phyloP scores from a whole-genome alignment of 768 basidiomycete genomes.

The Leccinum incarnatum region DNA sequence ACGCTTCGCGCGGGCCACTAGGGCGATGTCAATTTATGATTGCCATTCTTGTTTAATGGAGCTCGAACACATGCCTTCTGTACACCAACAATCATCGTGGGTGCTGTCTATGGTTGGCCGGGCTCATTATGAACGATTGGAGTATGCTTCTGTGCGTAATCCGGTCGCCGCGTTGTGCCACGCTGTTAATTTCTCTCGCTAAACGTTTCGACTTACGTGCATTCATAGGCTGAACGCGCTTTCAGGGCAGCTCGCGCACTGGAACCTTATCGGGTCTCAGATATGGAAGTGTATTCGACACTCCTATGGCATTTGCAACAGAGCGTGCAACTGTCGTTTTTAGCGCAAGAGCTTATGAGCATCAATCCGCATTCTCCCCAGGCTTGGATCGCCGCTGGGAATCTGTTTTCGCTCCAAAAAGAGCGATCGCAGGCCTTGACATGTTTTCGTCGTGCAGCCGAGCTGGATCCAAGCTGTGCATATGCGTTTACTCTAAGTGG shows the following conservation, averaged over 20 bases:
- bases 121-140: slow-evolving; percentile 85
- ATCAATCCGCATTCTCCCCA: slow-evolving; percentile 81
- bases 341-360: slow-evolving; percentile 88
- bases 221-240: slow-evolving; percentile 78
- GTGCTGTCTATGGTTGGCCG: slow-evolving; percentile 81
- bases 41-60: slow-evolving; percentile 71
- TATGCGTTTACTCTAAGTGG: slow-evolving; percentile 97
- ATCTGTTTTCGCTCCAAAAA: slow-evolving; percentile 92
- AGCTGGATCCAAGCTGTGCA: slow-evolving; percentile 86
- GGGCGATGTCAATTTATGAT: slow-evolving; percentile 72
- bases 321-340: slow-evolving; percentile 80
- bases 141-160: slow-evolving; percentile 80
- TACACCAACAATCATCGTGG: slow-evolving; percentile 72
- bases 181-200: slow-evolving; percentile 16
- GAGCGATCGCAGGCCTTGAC: slow-evolving; percentile 90
- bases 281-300: slow-evolving; percentile 97
- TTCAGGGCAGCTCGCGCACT: slow-evolving; percentile 78
- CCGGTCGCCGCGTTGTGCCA: slow-evolving; percentile 5
- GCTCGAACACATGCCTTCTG: slow-evolving; percentile 70
- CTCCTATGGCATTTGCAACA: slow-evolving; percentile 92
- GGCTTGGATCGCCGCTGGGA: slow-evolving; percentile 96
- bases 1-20: slow-evolving; percentile 77
- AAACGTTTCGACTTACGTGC: slow-evolving; percentile 12
- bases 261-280: slow-evolving; percentile 86
- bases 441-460: slow-evolving; percentile 89